phyloP scores from a whole-genome alignment of 306 rosid genomes.

The Rosa rugosa region DNA sequence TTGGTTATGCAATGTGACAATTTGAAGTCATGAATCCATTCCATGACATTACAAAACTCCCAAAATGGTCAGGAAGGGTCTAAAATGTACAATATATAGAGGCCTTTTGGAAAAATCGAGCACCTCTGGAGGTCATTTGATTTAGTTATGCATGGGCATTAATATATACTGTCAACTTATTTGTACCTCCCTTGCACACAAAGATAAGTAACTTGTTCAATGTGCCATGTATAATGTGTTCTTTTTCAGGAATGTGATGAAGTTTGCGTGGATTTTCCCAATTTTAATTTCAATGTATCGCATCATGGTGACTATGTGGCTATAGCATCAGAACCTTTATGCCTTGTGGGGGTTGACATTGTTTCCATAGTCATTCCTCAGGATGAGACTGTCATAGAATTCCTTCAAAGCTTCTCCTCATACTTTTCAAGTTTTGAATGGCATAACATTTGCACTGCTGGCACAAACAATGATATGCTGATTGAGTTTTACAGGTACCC shows the following conservation, averaged over 20 bases:
- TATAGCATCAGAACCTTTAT: constrained; percentile 86
- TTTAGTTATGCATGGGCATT: neutral
- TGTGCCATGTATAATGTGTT: neutral
- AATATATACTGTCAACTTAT: neutral
- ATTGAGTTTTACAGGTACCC: constrained; percentile 69
- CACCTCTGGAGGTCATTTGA: neutral
- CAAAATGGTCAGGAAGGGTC: no score
- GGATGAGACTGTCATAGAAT: constrained; percentile 51
- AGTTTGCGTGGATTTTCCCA: constrained; percentile 47
- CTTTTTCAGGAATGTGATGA: constrained; percentile 50
- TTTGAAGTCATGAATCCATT: no score
- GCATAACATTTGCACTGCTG: constrained; percentile 58
- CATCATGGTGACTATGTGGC: constrained; percentile 95
- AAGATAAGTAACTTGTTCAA: neutral
- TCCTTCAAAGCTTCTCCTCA: constrained; percentile 54
- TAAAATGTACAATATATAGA: no score
- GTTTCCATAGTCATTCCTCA: constrained; percentile 59
- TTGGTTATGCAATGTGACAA: no score
- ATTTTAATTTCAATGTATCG: constrained; percentile 84
- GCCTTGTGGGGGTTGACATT: constrained; percentile 83
- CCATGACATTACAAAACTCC: no score
- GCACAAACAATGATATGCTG: constrained; percentile 53
- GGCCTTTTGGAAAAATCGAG: no score
- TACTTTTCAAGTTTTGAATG: constrained; percentile 82
- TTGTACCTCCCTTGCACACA: neutral